A percentile compares a stretch with the other conserved stretches of the same genome.
These are phyloP conservation scores for Sphagnum contortum DNA, from an alignment of 225 moss, liverwort and hornwort species.

Conservation along the genomic window DNA sequence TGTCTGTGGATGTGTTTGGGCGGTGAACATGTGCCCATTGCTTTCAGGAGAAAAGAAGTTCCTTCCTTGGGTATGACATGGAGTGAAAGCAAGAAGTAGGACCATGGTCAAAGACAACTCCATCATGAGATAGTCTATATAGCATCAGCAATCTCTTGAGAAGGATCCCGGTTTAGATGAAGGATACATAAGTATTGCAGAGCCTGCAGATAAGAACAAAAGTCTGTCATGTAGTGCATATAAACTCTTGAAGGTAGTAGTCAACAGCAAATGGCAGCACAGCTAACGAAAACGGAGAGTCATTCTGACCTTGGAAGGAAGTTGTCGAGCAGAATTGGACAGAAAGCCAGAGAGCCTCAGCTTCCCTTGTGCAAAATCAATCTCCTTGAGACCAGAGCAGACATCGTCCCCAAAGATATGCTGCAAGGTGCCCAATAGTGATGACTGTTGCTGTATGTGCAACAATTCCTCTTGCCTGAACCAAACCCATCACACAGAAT, in stretches of 20 bases:
- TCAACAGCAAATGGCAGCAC: too few relatives aligned
- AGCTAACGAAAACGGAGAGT: too few relatives aligned
- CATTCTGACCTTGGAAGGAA: conserved; percentile 63
- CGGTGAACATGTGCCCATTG: background rate
- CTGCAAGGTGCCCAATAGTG: conserved; percentile 52
- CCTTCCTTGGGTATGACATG: too few relatives aligned
- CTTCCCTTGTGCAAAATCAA: conserved; percentile 60
- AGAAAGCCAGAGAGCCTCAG: conserved; percentile 71
- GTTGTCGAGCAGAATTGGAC: conserved; percentile 42
- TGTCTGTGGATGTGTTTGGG: too few relatives aligned
- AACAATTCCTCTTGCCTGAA: conserved; percentile 58
- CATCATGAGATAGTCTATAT: too few relatives aligned
- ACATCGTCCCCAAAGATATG: conserved; percentile 63
- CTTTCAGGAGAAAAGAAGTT: background rate
- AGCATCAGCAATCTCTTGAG: too few relatives aligned
- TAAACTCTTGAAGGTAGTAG: too few relatives aligned
- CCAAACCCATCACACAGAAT: background rate
- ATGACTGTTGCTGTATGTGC: conserved; percentile 46
- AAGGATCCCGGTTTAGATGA: background rate
- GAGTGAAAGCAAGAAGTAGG: too few relatives aligned
- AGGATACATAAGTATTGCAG: conserved; percentile 96
- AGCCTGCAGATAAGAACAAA: conserved; percentile 38
- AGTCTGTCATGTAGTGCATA: too few relatives aligned
- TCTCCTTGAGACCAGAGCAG: conserved; percentile 46
- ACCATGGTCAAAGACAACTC: too few relatives aligned